phyloP scores from a whole-genome alignment of 495 filamentous ascomycete species.

The Podospora tetraspora region DNA sequence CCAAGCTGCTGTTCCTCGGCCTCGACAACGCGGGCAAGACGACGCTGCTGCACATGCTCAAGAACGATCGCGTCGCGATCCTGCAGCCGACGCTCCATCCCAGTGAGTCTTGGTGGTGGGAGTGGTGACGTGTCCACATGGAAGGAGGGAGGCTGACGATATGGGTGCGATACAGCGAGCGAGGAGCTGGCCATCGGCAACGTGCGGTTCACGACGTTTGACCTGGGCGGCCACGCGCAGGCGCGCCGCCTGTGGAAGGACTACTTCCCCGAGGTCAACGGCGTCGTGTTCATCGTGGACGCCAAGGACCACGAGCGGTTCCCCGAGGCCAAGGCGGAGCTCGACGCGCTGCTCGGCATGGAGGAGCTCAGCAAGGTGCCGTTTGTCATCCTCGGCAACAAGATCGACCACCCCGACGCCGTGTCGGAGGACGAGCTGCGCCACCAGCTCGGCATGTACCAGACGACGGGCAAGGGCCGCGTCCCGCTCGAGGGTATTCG shows the following conservation, averaged over 20 bases:
- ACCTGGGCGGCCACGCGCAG: slow-evolving; percentile 95
- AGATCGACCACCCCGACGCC: slow-evolving; percentile 96
- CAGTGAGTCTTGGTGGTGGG: slow-evolving; percentile 48
- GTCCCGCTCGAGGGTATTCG: slow-evolving; percentile 89
- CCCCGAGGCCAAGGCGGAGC: slow-evolving; percentile 88
- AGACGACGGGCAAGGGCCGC: slow-evolving; percentile 98
- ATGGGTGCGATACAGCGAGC: slow-evolving; percentile 52
- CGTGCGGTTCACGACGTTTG: slow-evolving; percentile 95
- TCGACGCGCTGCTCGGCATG: slow-evolving; percentile 90
- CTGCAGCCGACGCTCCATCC: slow-evolving; percentile 86
- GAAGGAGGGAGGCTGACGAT: slow-evolving; percentile 21
- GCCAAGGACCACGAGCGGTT: slow-evolving; percentile 95
- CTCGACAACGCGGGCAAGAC: slow-evolving; percentile 99
- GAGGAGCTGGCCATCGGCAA: slow-evolving; percentile 97
- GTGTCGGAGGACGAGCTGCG: slow-evolving; percentile 92
- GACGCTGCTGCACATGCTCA: slow-evolving; percentile 85
- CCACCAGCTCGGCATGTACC: slow-evolving; percentile 82
- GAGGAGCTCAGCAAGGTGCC: slow-evolving; percentile 90
- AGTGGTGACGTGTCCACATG: slow-evolving; percentile 14
- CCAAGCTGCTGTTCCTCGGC: slow-evolving; percentile 87
- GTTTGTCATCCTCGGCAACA: slow-evolving; percentile 93
- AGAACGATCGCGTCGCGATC: slow-evolving; percentile 95
- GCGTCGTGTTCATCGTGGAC: slow-evolving; percentile 96
- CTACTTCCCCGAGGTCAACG: slow-evolving; percentile 97
- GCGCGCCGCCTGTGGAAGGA: slow-evolving; percentile 97